A percentile compares a stretch with the other conserved stretches of the same genome.
phyloP scores from a whole-genome alignment of 2,329 filamentous ascomycete species.

The Cephalotrichum gorgonifer region DNA sequence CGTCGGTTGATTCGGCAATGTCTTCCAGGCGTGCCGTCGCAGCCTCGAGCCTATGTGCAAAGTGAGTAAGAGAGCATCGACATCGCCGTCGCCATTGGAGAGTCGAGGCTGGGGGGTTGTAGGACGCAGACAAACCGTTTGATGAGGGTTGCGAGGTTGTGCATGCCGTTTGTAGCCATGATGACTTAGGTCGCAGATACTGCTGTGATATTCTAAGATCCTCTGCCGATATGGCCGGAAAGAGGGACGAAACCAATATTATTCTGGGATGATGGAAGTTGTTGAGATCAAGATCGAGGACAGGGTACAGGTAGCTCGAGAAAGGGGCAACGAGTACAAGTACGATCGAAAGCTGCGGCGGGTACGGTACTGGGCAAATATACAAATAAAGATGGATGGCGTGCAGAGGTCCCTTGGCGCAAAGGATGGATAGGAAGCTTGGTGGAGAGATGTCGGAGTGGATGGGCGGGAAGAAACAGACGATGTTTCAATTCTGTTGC shows the following conservation, averaged over 20 bases:
- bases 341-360: too few species aligned
- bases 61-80: too few species aligned
- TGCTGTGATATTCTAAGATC: too few species aligned
- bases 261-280: too few species aligned
- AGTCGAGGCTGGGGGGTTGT: not conserved
- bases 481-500: not conserved
- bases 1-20: conserved; percentile 69
- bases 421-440: not conserved
- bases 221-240: too few species aligned
- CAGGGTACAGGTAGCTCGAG: not conserved
- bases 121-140: conserved; percentile 62
- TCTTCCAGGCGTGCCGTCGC: conserved; percentile 94
- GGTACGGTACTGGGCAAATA: too few species aligned
- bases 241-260: not conserved
- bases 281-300: not conserved
- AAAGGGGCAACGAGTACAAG: too few species aligned
- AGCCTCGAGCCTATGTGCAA: conserved; percentile 71
- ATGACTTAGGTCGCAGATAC: conserved; percentile 8
- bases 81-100: too few species aligned
- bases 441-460: not conserved
- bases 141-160: conserved; percentile 94
- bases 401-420: not conserved
- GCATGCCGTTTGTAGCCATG: conserved; percentile 79
- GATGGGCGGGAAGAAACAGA: not conserved
- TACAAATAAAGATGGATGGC: too few species aligned